A percentile compares a stretch with the other conserved stretches of the same genome.
Conservation (phyloP, 805 yeast species). For the Jamesozyma lodderae region DNA sequence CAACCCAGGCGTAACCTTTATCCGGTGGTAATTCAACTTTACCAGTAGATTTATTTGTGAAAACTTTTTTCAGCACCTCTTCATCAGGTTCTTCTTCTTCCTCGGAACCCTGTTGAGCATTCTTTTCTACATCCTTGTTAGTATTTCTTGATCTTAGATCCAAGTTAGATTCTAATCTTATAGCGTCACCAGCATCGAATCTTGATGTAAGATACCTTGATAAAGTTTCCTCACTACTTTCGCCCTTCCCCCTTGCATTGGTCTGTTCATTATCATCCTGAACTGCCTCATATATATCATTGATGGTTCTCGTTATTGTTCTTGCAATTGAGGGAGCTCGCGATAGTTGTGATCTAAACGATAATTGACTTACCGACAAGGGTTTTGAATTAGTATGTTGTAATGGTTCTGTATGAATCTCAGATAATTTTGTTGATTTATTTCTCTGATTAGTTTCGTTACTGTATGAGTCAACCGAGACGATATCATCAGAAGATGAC, state of each 20-base stretch:
- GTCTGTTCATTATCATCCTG: constrained; percentile 21
- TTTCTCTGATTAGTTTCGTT: too few relatives aligned
- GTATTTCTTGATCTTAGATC: constrained; percentile 32
- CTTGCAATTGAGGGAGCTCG: constrained; percentile 6
- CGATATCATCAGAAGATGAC: too few relatives aligned
- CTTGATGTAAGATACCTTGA: constrained; percentile 15
- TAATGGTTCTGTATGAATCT: too few relatives aligned
- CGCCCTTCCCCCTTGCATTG: constrained; percentile 5
- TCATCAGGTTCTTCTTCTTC: constrained; percentile 1
- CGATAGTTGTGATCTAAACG: not conserved
- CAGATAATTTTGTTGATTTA: too few relatives aligned
- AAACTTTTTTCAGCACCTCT: constrained; percentile 24
- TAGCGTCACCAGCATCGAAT: constrained; percentile 28
- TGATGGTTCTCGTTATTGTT: constrained; percentile 13
- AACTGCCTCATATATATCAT: constrained; percentile 14
- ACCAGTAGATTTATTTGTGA: constrained; percentile 31
- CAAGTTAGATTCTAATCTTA: constrained; percentile 13
- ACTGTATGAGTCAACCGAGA: too few relatives aligned
- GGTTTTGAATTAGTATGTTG: too few relatives aligned
- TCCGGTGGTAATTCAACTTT: constrained; percentile 41
- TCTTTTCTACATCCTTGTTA: constrained; percentile 23
- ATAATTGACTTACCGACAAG: not conserved
- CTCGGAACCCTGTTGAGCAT: constrained; percentile 14
- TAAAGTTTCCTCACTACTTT: constrained; percentile 6
- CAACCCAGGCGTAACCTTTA: constrained; percentile 64